Conservation (phyloP, 768 basidiomycete genomes). For the Suillus plorans region DNA sequence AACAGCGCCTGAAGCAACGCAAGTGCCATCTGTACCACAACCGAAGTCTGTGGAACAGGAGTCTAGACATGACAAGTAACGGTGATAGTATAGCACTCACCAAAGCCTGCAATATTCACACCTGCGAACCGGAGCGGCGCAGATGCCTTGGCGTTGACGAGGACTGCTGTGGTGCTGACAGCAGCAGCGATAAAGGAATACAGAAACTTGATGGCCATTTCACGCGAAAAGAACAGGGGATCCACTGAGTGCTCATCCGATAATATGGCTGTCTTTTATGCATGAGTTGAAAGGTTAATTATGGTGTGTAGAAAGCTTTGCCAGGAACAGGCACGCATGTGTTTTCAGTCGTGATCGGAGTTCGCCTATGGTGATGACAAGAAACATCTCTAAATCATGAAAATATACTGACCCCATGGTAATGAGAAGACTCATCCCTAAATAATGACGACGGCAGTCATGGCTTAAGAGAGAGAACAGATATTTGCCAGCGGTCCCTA, state of each 20-base stretch:
- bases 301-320: slow-evolving; percentile 8
- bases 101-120: slow-evolving; percentile 56
- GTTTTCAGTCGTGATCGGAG: not conserved
- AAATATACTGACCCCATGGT: not conserved
- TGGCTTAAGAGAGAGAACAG: not conserved
- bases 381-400: not conserved
- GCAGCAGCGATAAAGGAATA: slow-evolving; percentile 11
- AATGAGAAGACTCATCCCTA: not conserved
- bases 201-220: slow-evolving; percentile 21
- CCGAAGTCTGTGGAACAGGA: slow-evolving; percentile 39
- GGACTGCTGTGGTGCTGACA: slow-evolving; percentile 11
- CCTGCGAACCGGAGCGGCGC: slow-evolving; percentile 37
- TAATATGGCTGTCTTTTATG: slow-evolving; percentile 11
- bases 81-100: slow-evolving; percentile 3
- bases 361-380: not conserved
- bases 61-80: not conserved
- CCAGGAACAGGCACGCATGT: not conserved
- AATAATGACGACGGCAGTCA: not conserved
- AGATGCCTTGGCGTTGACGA: slow-evolving; percentile 19
- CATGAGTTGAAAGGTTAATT: slow-evolving; percentile 6
- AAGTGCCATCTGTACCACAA: slow-evolving; percentile 45
- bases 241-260: not conserved
- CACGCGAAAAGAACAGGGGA: not conserved
- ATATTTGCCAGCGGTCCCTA: not conserved
- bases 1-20: slow-evolving; percentile 36